A percentile compares a stretch with the other conserved stretches of the same genome.
Conservation (phyloP, 129 eudicot species). For the Kitagawia praeruptora region DNA sequence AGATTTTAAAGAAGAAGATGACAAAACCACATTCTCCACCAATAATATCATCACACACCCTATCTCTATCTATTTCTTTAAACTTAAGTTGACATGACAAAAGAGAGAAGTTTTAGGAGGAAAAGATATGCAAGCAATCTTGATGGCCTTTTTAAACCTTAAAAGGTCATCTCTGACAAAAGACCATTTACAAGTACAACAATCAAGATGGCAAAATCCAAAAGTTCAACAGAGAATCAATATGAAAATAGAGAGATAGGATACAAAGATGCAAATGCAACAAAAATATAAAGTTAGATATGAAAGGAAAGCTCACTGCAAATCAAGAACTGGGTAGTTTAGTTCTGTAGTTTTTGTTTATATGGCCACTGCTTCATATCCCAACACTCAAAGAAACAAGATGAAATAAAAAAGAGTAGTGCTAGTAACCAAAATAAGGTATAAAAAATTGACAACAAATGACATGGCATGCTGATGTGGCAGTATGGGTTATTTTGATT, state of each 20-base stretch:
- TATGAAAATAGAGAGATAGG: background rate
- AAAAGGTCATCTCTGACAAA: background rate
- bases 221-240: conserved; percentile 5
- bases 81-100: conserved; percentile 6
- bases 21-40: conserved; percentile 9
- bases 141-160: background rate
- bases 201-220: background rate
- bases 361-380: background rate
- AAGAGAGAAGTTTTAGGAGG: background rate
- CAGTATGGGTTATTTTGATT: too few species aligned
- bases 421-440: too few species aligned
- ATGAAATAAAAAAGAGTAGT: too few species aligned
- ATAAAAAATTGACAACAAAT: too few species aligned
- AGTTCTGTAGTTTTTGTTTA: background rate
- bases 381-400: background rate
- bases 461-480: too few species aligned
- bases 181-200: background rate
- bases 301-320: conserved; percentile 8
- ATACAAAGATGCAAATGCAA: background rate
- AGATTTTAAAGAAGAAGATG: background rate
- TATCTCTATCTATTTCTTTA: background rate
- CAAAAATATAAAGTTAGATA: background rate
- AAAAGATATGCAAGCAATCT: background rate
- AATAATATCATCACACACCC: background rate
- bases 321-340: background rate